phyloP scores from a whole-genome alignment of 257 asterid species.

The Nicotiana knightiana region DNA sequence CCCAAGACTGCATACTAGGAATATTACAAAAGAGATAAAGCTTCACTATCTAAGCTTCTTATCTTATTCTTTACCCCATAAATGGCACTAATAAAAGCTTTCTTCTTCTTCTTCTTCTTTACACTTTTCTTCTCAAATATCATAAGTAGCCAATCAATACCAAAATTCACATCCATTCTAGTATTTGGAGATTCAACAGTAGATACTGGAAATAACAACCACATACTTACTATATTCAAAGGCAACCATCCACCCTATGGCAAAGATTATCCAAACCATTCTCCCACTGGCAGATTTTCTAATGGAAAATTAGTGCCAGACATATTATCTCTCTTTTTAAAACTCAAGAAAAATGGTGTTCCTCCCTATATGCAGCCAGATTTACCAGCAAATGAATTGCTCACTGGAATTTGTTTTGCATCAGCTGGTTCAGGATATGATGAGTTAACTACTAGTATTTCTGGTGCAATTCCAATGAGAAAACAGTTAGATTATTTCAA shows the following conservation, averaged over 20 bases:
- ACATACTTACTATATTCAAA: neutral
- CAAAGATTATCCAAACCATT: slow-evolving; percentile 3
- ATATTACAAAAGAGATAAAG: neutral
- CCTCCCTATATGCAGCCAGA: slow-evolving; percentile 10
- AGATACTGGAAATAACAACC: slow-evolving; percentile 14
- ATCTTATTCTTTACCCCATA: neutral
- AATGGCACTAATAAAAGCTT: neutral
- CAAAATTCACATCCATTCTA: neutral
- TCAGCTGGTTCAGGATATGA: slow-evolving; percentile 14
- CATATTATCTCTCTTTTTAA: neutral
- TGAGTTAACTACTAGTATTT: neutral
- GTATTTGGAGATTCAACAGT: slow-evolving; percentile 18
- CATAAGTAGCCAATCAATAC: neutral
- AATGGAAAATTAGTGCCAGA: slow-evolving; percentile 17
- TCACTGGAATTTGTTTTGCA: slow-evolving; percentile 15
- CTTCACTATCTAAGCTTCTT: too few relatives aligned
- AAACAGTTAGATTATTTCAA: slow-evolving; percentile 10
- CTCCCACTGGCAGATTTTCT: slow-evolving; percentile 12
- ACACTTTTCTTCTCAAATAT: neutral
- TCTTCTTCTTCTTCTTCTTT: neutral
- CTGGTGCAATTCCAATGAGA: slow-evolving; percentile 3
- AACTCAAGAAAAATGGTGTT: slow-evolving; percentile 7
- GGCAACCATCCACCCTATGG: slow-evolving; percentile 11
- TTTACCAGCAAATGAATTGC: neutral
- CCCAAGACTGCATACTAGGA: neutral